These are phyloP conservation scores for Rubus idaeus DNA, from an alignment of 306 rosid species.

Conservation along the genomic window DNA sequence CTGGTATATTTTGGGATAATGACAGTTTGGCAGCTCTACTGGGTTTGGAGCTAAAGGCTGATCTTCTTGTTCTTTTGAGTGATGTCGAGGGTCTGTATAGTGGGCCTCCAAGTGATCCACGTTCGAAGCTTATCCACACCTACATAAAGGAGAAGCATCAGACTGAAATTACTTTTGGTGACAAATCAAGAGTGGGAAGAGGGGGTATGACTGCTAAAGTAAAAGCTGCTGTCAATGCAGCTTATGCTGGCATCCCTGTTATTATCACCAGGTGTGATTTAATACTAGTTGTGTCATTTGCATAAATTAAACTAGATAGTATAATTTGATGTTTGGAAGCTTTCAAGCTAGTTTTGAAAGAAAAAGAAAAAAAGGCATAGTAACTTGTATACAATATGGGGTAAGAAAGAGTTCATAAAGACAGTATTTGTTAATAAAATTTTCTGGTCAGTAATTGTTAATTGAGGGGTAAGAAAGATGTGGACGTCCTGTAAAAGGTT, in stretches of 20 bases:
- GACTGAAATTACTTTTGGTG: constrained; percentile 91
- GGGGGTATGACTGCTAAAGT: constrained; percentile 99
- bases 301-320: constrained; percentile 12
- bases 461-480: neutral
- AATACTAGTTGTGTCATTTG: constrained; percentile 1
- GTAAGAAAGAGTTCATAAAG: neutral
- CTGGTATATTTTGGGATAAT: constrained; percentile 99
- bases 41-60: constrained; percentile 96
- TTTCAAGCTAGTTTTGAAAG: neutral
- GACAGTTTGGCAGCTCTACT: constrained; percentile 97
- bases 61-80: constrained; percentile 91
- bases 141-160: constrained; percentile 89
- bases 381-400: neutral
- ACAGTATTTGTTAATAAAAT: neutral
- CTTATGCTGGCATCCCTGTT: constrained; percentile 94
- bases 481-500: neutral
- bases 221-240: constrained; percentile 87
- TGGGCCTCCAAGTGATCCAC: constrained; percentile 97
- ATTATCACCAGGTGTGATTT: constrained; percentile 76
- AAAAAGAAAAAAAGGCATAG: neutral
- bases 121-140: constrained; percentile 84
- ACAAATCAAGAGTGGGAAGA: constrained; percentile 97
- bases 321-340: neutral
- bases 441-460: neutral
- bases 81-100: constrained; percentile 95